Conservation (phyloP, 1,284 basidiomycete genomes). For the Cryptococcus deneoformans region DNA sequence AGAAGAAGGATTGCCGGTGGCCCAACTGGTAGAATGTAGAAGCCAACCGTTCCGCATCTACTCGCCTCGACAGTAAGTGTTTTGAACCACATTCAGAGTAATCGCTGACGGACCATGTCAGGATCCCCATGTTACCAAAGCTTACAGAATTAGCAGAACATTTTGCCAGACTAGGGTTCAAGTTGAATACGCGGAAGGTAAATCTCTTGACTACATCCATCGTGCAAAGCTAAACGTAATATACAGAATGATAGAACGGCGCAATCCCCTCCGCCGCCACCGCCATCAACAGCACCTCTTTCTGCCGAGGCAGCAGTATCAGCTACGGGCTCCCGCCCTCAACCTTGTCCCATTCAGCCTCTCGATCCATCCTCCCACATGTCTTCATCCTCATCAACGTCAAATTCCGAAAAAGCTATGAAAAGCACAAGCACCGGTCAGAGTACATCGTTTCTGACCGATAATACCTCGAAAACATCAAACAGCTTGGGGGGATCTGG, state of each 20-base stretch:
- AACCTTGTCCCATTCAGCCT: neutral
- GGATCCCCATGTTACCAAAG: slow-evolving; percentile 41
- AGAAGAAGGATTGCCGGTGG: slow-evolving; percentile 6
- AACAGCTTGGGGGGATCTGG: too few species aligned
- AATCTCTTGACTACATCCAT: neutral
- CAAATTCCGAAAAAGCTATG: too few species aligned
- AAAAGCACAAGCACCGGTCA: too few species aligned
- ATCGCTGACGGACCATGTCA: slow-evolving; percentile 7
- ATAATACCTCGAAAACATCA: too few species aligned
- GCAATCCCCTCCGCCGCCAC: neutral
- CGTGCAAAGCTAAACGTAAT: neutral
- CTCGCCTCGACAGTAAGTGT: slow-evolving; percentile 39
- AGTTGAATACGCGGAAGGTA: slow-evolving; percentile 46
- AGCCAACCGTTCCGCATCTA: slow-evolving; percentile 38
- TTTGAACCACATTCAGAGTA: neutral
- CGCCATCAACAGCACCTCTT: neutral
- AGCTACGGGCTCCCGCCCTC: neutral
- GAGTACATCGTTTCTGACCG: too few species aligned
- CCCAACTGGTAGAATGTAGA: slow-evolving; percentile 25
- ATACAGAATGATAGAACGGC: neutral
- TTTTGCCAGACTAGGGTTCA: slow-evolving; percentile 44
- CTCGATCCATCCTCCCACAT: too few species aligned
- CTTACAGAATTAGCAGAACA: slow-evolving; percentile 41
- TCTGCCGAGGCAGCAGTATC: too few species aligned
- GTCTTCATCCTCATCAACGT: too few species aligned